Evolutionary conservation across 805 yeast genomes (phyloP).

Genomic region (Diddensiella santjacobensis): DNA sequence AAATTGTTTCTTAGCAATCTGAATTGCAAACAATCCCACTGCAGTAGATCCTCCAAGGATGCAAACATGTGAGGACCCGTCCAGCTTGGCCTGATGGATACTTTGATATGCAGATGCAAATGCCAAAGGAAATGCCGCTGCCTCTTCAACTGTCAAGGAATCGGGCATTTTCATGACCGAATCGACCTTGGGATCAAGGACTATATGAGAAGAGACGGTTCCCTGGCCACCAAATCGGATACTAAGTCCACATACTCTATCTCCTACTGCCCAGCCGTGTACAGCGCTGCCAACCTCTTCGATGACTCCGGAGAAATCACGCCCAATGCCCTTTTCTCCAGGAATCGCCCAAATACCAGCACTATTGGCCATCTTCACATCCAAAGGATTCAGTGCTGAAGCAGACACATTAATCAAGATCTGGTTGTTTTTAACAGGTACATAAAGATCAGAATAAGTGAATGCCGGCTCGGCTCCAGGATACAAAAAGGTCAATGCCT

Average conservation of each 20-base stretch:
- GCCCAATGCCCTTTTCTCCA: slow-evolving; percentile 62
- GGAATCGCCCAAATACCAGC: slow-evolving; percentile 35
- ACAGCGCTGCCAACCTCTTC: slow-evolving; percentile 50
- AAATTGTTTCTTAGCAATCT: slow-evolving; percentile 49
- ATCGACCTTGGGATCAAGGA: slow-evolving; percentile 52
- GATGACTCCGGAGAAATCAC: slow-evolving; percentile 63
- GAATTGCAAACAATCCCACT: slow-evolving; percentile 57
- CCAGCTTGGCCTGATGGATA: slow-evolving; percentile 37
- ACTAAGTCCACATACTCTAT: slow-evolving; percentile 59
- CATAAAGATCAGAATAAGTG: slow-evolving; percentile 49
- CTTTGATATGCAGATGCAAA: slow-evolving; percentile 56
- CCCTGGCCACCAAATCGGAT: slow-evolving; percentile 53
- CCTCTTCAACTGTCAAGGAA: slow-evolving; percentile 47
- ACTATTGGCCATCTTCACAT: slow-evolving; percentile 51
- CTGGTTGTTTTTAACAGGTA: slow-evolving; percentile 46
- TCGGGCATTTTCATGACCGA: slow-evolving; percentile 46
- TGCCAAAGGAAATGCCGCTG: slow-evolving; percentile 64
- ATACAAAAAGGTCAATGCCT: slow-evolving; percentile 21
- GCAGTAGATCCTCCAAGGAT: slow-evolving; percentile 73
- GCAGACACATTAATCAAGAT: slow-evolving; percentile 56
- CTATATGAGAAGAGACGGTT: slow-evolving; percentile 52
- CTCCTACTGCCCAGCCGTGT: slow-evolving; percentile 49
- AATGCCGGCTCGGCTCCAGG: slow-evolving; percentile 29
- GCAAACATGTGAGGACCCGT: slow-evolving; percentile 47
- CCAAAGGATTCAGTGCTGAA: slow-evolving; percentile 64